Percentiles rank a stretch among this genome's conserved stretches.
These are phyloP conservation scores for Ustilago loliicola DNA, from an alignment of 1,284 basidiomycete species.

Conservation along the genomic window DNA sequence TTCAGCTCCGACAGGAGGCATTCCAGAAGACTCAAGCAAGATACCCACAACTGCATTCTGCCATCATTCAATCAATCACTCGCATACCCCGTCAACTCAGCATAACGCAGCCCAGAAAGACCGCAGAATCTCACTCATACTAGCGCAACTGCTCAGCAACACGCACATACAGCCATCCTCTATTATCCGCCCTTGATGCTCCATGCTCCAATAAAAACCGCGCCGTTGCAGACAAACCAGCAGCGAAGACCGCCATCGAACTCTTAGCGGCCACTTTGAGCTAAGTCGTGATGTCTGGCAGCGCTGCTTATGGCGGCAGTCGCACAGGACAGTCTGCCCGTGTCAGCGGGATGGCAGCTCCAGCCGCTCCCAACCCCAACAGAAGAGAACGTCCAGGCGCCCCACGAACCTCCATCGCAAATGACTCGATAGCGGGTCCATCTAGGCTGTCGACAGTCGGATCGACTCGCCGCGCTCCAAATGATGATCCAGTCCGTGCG, in stretches of 20 bases:
- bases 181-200: neutral
- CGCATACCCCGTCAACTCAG: neutral
- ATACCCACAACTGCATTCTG: neutral
- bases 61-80: neutral
- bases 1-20: slow-evolving; percentile 5
- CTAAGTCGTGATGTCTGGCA: slow-evolving; percentile 5
- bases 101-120: neutral
- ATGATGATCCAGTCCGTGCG: slow-evolving; percentile 35
- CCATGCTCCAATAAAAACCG: neutral
- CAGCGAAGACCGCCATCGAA: neutral
- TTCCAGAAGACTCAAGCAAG: neutral
- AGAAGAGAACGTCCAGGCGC: neutral
- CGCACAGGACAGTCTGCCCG: neutral
- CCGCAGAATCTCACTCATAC: too few relatives aligned
- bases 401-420: neutral
- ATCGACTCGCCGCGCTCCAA: neutral
- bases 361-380: neutral
- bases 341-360: slow-evolving; percentile 7
- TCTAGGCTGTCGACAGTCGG: slow-evolving; percentile 4
- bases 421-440: slow-evolving; percentile 11
- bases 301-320: neutral
- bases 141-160: too few relatives aligned
- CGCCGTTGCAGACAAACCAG: neutral
- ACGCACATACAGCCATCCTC: too few relatives aligned
- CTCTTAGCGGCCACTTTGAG: neutral